A percentile compares a stretch with the other conserved stretches of the same genome.
These are phyloP conservation scores for Mucor indicus DNA, from an alignment of 371 early-diverging fungal species.

Conservation along the genomic window DNA sequence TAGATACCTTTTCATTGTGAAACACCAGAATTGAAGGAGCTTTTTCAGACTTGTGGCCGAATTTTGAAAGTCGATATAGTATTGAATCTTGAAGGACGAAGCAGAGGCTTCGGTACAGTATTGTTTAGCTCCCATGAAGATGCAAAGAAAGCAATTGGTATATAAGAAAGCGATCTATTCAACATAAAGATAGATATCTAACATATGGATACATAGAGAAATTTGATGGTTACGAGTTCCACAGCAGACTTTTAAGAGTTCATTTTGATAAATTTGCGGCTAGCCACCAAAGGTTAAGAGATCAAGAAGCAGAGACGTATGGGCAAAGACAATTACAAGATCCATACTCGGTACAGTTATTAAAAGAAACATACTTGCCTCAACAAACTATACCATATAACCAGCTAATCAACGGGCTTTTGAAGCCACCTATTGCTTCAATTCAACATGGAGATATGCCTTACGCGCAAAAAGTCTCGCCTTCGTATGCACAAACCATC, in stretches of 20 bases:
- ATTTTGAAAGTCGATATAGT: slow-evolving; percentile 72
- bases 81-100: slow-evolving; percentile 52
- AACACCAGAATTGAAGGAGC: slow-evolving; percentile 81
- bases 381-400: no score
- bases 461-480: no score
- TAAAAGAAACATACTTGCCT: slow-evolving; percentile 5
- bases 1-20: slow-evolving; percentile 71
- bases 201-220: no score
- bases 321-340: slow-evolving; percentile 1
- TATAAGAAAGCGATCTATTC: slow-evolving; percentile 1
- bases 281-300: slow-evolving; percentile 2
- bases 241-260: slow-evolving; percentile 72
- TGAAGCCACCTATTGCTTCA: no score
- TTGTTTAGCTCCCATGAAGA: slow-evolving; percentile 63
- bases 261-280: slow-evolving; percentile 18
- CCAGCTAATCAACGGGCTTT: no score
- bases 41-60: slow-evolving; percentile 67
- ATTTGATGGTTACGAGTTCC: slow-evolving; percentile 71
- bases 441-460: no score
- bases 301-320: neutral
- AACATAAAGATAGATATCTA: no score
- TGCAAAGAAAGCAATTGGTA: slow-evolving; percentile 69
- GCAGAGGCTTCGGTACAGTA: slow-evolving; percentile 71
- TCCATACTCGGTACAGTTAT: slow-evolving; percentile 4
- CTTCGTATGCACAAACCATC: no score